phyloP scores from a whole-genome alignment of 352 stramenopile species.

The Pythium aquatile region DNA sequence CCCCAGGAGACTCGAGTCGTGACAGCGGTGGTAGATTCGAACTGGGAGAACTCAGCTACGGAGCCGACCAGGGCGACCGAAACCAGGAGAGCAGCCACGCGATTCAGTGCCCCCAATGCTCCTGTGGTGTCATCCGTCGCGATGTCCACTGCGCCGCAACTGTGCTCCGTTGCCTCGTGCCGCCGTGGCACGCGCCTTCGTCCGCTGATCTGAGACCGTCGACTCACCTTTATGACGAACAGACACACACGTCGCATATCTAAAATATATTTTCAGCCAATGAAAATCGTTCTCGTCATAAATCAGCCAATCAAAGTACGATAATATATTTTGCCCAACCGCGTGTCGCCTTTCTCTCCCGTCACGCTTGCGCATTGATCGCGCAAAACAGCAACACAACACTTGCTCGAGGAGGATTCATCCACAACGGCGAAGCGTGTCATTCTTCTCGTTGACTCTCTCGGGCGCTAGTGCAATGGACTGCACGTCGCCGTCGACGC shows the following conservation, averaged over 20 bases:
- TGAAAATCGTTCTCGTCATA: not conserved
- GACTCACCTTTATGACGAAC: not conserved
- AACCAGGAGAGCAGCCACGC: not conserved
- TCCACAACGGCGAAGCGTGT: not conserved
- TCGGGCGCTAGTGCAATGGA: slow-evolving; percentile 36
- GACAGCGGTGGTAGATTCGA: not conserved
- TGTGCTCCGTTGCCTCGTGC: not conserved
- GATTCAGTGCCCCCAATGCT: not conserved
- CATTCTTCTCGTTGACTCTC: slow-evolving; percentile 2
- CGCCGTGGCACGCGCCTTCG: slow-evolving; percentile 1
- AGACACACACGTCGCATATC: slow-evolving; percentile 7
- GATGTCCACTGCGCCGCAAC: not conserved
- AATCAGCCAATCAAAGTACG: not conserved
- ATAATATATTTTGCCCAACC: slow-evolving; percentile 1
- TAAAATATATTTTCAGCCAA: not conserved
- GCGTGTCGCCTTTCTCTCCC: not conserved
- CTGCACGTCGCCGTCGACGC: slow-evolving; percentile 70
- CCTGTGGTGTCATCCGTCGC: not conserved
- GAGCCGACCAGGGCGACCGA: not conserved
- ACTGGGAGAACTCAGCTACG: not conserved
- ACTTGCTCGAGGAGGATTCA: not conserved
- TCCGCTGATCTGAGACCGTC: not conserved
- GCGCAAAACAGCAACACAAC: not conserved
- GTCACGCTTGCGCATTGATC: slow-evolving; percentile 16
- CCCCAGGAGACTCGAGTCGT: not conserved